Conservation (phyloP, 2,329 filamentous ascomycete genomes). For the Trichoderma oligosporum region DNA sequence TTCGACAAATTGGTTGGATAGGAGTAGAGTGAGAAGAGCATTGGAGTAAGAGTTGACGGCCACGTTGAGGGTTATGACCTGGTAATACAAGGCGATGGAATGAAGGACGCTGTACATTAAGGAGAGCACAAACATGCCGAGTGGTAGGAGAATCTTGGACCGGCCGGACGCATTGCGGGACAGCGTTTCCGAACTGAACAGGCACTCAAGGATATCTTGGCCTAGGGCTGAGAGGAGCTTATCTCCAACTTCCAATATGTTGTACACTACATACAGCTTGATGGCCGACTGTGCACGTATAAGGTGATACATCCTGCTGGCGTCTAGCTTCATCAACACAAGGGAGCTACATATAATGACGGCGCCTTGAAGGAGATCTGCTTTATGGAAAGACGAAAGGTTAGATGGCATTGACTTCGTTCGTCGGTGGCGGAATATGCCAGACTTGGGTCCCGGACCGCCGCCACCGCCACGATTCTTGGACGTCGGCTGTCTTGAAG, state of each 20-base stretch:
- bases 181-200: conserved; percentile 89
- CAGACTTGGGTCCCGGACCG: conserved; percentile 30
- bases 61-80: conserved; percentile 96
- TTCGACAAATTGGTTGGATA: conserved; percentile 98
- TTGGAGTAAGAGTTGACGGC: conserved; percentile 99
- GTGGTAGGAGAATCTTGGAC: conserved; percentile 82
- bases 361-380: conserved; percentile 85
- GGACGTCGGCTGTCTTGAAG: conserved; percentile 21
- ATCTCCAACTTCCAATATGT: conserved; percentile 90
- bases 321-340: conserved; percentile 85
- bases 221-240: conserved; percentile 85
- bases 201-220: conserved; percentile 92
- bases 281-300: conserved; percentile 95
- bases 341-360: conserved; percentile 83
- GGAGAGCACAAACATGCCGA: conserved; percentile 87
- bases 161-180: conserved; percentile 83
- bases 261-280: conserved; percentile 98
- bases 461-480: too few species aligned
- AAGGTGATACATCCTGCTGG: conserved; percentile 96
- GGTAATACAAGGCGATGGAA: conserved; percentile 86
- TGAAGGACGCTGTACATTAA: conserved; percentile 85
- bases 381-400: conserved; percentile 85
- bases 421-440: conserved; percentile 60
- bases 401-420: conserved; percentile 82
- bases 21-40: conserved; percentile 81